These are phyloP conservation scores for Stephania yunnanensis DNA, from an alignment of 164 flowering plant genomes.

Conservation along the genomic window DNA sequence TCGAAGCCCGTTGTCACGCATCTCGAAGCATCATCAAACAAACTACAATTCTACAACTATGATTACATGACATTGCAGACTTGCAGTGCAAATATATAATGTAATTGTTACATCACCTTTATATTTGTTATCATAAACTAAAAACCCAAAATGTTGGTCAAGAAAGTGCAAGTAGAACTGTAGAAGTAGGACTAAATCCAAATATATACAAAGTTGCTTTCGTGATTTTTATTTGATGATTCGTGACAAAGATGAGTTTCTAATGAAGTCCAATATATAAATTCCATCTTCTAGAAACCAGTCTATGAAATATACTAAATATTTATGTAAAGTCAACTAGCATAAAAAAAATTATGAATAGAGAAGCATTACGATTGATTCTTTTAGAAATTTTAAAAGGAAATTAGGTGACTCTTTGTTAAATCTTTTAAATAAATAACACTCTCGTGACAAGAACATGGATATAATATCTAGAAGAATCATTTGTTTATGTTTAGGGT, in stretches of 20 bases:
- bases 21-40: no score
- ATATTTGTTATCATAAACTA: background rate
- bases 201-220: background rate
- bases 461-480: background rate
- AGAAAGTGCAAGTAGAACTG: background rate
- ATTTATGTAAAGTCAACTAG: background rate
- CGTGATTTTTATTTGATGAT: background rate
- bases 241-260: background rate
- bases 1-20: no score
- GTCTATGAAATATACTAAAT: background rate
- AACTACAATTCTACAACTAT: no score
- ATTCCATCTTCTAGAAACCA: background rate
- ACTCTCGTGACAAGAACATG: background rate
- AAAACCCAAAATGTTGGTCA: background rate
- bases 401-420: conserved; percentile 1
- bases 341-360: background rate
- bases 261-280: background rate
- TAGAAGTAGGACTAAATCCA: background rate
- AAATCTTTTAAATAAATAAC: background rate
- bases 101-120: background rate
- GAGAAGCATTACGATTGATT: background rate
- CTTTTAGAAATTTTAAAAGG: background rate
- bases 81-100: no score
- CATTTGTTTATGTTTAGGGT: background rate
- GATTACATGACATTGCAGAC: no score